phyloP scores from a whole-genome alignment of 2,329 filamentous ascomycete genomes.

The Cercospora canescens region DNA sequence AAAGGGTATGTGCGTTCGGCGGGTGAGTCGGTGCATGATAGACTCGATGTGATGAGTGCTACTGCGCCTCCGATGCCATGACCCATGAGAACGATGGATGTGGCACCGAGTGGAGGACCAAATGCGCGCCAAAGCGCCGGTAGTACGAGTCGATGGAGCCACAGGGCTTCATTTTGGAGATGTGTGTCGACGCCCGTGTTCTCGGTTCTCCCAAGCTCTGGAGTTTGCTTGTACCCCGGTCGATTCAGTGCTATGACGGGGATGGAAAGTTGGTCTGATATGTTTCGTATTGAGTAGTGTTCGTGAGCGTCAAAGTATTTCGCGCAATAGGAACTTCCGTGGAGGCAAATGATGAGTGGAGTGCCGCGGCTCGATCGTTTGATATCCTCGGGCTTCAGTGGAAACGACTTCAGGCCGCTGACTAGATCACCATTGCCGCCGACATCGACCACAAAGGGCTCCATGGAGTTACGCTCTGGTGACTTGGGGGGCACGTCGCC shows the following conservation, averaged over 20 bases:
- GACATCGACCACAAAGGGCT: constrained; percentile 17
- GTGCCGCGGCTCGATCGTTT: constrained; percentile 7
- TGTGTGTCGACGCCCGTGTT: constrained; percentile 16
- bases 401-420: constrained; percentile 15
- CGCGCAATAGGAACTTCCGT: constrained; percentile 8
- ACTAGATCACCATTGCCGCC: constrained; percentile 13
- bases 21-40: constrained; percentile 3
- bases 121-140: constrained; percentile 14
- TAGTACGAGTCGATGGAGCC: constrained; percentile 16
- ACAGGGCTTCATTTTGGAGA: constrained; percentile 13
- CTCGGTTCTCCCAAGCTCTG: constrained; percentile 10
- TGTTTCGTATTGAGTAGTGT: constrained; percentile 12
- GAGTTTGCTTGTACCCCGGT: constrained; percentile 16
- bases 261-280: constrained; percentile 5
- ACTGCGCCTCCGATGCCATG: constrained; percentile 14
- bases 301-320: constrained; percentile 16
- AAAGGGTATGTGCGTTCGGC: constrained; percentile 8
- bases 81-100: constrained; percentile 10
- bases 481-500: not conserved
- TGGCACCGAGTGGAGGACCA: constrained; percentile 9
- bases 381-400: constrained; percentile 8
- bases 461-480: constrained; percentile 5
- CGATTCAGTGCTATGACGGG: constrained; percentile 15
- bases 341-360: constrained; percentile 15
- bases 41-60: constrained; percentile 7